Base-by-base conservation (phyloP, 192 early-diverging fungal species). In the Coemansia sp. region DNA sequence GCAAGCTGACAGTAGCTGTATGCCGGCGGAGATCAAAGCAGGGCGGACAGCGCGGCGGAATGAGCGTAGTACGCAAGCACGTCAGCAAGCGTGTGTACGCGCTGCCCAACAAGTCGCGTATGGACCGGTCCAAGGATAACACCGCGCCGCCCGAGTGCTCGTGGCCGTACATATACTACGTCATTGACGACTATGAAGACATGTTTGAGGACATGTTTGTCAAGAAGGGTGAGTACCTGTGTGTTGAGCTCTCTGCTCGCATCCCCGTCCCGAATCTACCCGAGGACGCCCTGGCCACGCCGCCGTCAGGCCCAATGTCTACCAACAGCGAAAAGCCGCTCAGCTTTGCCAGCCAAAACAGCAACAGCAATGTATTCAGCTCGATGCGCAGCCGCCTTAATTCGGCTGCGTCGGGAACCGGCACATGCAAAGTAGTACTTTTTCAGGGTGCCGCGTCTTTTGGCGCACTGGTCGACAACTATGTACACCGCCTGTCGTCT, bases 381-480 rank as follows among this genome's bases (percentile, higher is more conserved):
- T 84, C 63, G 29, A 59, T 82, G 58, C 77, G 76, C 43, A 83
- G 84, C 52, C 69, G 79, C 45, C 72, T 85, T 52, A 69, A 69
- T 14, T 83, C 81, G 47, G 61, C 72, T 0, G 88, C 87, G 19
- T 69, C 83, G 16, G 80, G 62, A 3, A 69, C 80, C 6, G 80
- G 68, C 21, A 83, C 77, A 58, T 83, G 81, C 63, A 86, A 85
- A 83, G 89, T 87, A 41, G 92, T 82, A 61, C 82, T 96, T 47
- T 96, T 96, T 82, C 93, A 96, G 73, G 94, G 94, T n/a, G 93
- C 94, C 1, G 93, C 91, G 14, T 88, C 91, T 51, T 96, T 86
- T 64, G 81, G 86, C 31, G 87, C 87, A n/a, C 83, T 96, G 6
- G 65, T 92, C 41, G 92, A 94, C 52, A 90, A 92, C 45, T 96